Evolutionary conservation across 805 yeast genomes (phyloP).

Genomic region (Kluyveromyces aestuarii): DNA sequence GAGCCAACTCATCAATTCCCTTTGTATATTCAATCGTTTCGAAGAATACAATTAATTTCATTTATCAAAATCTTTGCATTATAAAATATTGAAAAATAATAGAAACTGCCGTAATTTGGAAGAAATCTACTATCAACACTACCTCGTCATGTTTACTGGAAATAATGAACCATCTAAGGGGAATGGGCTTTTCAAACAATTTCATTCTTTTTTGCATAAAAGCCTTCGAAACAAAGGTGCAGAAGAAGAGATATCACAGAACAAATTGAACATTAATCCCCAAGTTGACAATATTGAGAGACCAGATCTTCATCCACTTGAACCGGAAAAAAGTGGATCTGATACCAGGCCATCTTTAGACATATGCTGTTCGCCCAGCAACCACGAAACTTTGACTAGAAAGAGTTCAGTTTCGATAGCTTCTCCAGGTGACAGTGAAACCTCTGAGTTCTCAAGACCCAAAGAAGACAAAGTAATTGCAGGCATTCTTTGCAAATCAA

Average conservation of each 20-base stretch:
- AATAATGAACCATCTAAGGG: neutral
- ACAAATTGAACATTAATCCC: neutral
- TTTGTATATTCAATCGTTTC: neutral
- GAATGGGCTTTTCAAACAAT: neutral
- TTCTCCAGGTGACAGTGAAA: neutral
- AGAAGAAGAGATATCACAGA: neutral
- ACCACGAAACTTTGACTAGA: neutral
- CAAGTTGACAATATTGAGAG: too few relatives aligned
- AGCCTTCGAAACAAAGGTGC: neutral
- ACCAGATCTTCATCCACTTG: neutral
- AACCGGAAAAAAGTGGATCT: neutral
- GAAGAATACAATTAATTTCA: neutral
- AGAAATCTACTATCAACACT: too few relatives aligned
- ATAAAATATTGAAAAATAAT: too few relatives aligned
- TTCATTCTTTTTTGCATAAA: neutral
- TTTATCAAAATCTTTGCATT: neutral
- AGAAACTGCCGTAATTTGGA: too few relatives aligned
- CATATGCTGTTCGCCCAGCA: neutral
- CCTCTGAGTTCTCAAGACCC: neutral
- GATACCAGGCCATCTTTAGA: neutral
- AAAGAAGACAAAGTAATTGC: neutral
- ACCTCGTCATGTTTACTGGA: neutral
- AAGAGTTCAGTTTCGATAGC: neutral
- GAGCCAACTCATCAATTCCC: neutral
- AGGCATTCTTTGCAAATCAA: neutral